Evolutionary conservation across 148 eudicot genomes (phyloP).

Genomic region (Nepenthes gracilis): DNA sequence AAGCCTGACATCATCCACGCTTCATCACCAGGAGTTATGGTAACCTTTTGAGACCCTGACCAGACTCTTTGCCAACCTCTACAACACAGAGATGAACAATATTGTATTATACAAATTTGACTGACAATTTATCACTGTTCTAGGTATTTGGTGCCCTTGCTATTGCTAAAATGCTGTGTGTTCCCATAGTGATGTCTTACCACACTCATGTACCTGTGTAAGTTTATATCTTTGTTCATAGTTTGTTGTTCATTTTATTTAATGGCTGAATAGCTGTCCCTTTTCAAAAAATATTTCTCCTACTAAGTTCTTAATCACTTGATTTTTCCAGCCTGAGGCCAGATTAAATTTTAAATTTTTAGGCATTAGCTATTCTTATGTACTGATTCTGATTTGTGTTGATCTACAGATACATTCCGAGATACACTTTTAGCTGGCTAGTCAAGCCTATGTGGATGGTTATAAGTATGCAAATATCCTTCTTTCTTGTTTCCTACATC

Average conservation of each 20-base stretch:
- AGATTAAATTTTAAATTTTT: not conserved
- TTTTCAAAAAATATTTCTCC: not conserved
- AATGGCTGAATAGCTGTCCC: no score
- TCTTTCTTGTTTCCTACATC: not conserved
- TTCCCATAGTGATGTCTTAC: conserved; percentile 95
- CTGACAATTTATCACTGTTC: not conserved
- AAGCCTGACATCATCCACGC: conserved; percentile 97
- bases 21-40: conserved; percentile 94
- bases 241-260: no score
- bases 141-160: conserved; percentile 91
- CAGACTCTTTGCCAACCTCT: no score
- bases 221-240: conserved; percentile 6
- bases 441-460: conserved; percentile 97
- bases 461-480: conserved; percentile 47
- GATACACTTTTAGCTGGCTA: conserved; percentile 97
- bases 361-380: not conserved
- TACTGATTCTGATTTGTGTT: conserved; percentile 8
- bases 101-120: no score
- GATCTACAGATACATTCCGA: conserved; percentile 77
- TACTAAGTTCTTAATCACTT: not conserved
- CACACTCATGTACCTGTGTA: conserved; percentile 99
- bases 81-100: no score
- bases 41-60: conserved; percentile 10
- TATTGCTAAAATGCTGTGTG: conserved; percentile 78
- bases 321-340: not conserved